phyloP scores from a whole-genome alignment of 208 protist species.

The Tritrichomonas musculus region DNA sequence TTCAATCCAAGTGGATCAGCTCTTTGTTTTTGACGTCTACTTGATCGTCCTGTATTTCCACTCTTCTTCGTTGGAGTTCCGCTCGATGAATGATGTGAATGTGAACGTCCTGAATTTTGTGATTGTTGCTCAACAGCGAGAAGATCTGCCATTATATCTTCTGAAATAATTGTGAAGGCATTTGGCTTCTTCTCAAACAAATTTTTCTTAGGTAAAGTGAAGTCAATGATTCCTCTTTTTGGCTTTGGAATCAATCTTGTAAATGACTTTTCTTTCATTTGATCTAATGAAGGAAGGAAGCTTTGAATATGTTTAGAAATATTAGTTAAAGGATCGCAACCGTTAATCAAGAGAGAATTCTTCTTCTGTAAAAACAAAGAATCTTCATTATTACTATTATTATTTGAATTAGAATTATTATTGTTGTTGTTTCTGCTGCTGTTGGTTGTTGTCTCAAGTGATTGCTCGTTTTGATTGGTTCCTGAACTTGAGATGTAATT shows the following conservation, averaged over 20 bases:
- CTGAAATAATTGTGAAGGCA: background rate
- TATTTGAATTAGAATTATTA: no score
- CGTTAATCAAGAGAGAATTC: no score
- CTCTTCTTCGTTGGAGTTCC: background rate
- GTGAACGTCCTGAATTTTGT: background rate
- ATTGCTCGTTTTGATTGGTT: no score
- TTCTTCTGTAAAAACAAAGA: no score
- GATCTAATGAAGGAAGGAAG: background rate
- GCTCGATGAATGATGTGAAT: background rate
- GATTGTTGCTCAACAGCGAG: background rate
- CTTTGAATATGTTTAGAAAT: background rate
- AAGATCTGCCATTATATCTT: background rate
- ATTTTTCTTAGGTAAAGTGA: background rate
- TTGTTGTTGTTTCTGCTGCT: no score
- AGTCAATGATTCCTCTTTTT: background rate
- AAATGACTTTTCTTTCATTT: background rate
- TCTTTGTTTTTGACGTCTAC: background rate
- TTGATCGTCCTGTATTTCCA: background rate
- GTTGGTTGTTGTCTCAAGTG: no score
- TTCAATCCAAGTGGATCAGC: background rate
- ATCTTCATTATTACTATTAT: no score
- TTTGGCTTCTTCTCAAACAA: background rate
- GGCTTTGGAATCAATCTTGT: background rate
- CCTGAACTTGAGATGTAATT: no score
- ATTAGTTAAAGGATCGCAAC: background rate